Evolutionary conservation across 2,329 filamentous ascomycete species (phyloP), one percentile per base, ranked within the genome.

Genomic region (Coniella vitis): DNA sequence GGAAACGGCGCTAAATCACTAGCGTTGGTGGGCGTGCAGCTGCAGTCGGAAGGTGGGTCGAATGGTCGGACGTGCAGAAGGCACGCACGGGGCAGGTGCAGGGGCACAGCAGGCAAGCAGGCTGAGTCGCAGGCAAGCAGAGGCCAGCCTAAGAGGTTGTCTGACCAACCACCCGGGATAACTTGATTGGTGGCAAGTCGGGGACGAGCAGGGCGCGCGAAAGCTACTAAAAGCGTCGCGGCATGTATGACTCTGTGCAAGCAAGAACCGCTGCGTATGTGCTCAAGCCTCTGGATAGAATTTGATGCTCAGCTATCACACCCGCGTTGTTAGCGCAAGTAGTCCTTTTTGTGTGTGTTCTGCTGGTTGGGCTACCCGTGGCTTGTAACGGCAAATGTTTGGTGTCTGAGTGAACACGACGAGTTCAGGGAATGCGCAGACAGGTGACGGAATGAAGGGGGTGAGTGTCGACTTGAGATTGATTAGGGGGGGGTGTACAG

Each of bases 221-320:
- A 67, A 65, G 67, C 73, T 75, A 76, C 62, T 64, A 54, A 76
- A 66, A 68, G 64, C 60, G 63, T 67, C 64, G 61, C 54, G 54
- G 56, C 56, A 38, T 43, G 10, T 51, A 52, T 48, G 44, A 49
- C 51, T 39, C 47, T 39, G 56, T 48, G 41, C n/a, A n/a, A n/a
- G n/a, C n/a, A n/a, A n/a, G n/a, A n/a, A n/a, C n/a, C n/a, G 56
- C 54, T 55, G 59, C 63, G 61, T 57, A 61, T 63, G 60, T 55
- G 62, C 59, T 62, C 59, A 54, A 61, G 62, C 52, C 12, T 20
- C 25, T 53, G 56, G 58, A 59, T 54, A 59, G 21, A 4, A 38
- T 22, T 31, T 47, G 37, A 36, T 36, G 20, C 41, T 52, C 17
- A 25, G 25, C 46, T 49, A 44, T 45, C 32, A 31, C 38, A 31